These are phyloP conservation scores for Globisporangium rhizosaccharum DNA, from an alignment of 352 stramenopile genomes.

Conservation along the genomic window DNA sequence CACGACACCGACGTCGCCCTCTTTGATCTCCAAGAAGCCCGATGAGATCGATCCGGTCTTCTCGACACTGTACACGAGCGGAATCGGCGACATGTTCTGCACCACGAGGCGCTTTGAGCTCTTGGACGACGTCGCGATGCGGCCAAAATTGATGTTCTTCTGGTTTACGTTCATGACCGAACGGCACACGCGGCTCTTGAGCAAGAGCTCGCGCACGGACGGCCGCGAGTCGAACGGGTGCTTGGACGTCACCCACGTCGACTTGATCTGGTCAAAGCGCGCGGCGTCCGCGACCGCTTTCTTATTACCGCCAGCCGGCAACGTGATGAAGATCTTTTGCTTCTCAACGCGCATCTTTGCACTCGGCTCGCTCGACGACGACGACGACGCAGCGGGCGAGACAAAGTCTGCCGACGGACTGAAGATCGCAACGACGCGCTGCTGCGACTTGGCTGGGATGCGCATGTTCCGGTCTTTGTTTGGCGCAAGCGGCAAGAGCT, in stretches of 20 bases:
- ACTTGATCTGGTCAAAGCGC: conserved; percentile 53
- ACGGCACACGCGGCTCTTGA: conserved; percentile 80
- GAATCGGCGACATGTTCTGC: conserved; percentile 84
- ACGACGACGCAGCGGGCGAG: neutral
- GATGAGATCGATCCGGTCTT: conserved; percentile 90
- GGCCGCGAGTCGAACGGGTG: conserved; percentile 76
- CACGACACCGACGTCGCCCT: conserved; percentile 81
- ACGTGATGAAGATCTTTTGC: conserved; percentile 84
- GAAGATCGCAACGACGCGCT: conserved; percentile 80
- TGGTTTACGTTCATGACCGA: conserved; percentile 89
- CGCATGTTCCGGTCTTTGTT: conserved; percentile 77
- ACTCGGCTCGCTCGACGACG: conserved; percentile 24
- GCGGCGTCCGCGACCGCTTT: conserved; percentile 58
- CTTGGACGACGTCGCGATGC: conserved; percentile 80
- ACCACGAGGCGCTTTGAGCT: conserved; percentile 84
- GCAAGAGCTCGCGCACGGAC: conserved; percentile 77
- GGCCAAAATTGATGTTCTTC: conserved; percentile 91
- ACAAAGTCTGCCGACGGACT: conserved; percentile 38
- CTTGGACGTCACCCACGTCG: conserved; percentile 61
- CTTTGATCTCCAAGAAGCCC: conserved; percentile 85
- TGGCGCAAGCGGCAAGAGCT: conserved; percentile 48
- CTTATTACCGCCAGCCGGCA: conserved; percentile 82
- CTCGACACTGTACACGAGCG: conserved; percentile 81
- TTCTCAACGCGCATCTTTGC: conserved; percentile 78
- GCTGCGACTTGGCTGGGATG: conserved; percentile 68